Conservation (phyloP, 176 grass and related monocot genomes). For the Eleusine coracana region DNA sequence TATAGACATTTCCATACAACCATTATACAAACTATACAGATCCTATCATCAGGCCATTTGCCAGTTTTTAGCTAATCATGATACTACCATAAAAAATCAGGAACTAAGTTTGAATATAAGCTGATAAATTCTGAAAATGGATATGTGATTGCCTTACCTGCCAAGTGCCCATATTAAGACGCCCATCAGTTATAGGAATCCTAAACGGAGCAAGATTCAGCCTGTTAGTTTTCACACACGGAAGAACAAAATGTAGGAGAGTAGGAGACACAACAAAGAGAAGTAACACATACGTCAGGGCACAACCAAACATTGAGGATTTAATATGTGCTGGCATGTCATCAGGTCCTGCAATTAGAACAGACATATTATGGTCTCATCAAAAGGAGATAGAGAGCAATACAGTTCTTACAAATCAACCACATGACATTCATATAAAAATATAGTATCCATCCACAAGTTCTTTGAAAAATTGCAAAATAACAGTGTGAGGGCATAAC, state of each 20-base stretch:
- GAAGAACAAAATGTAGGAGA: conserved; percentile 4
- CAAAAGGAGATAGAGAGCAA: background rate
- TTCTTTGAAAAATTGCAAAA: conserved; percentile 1
- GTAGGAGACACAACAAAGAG: background rate
- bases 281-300: conserved; percentile 66
- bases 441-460: background rate
- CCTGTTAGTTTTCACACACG: conserved; percentile 14
- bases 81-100: conserved; percentile 2
- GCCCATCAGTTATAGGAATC: conserved; percentile 91
- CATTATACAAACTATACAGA: background rate
- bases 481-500: background rate
- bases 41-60: background rate
- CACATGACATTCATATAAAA: background rate
- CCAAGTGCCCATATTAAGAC: conserved; percentile 96
- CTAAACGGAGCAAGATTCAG: conserved; percentile 42
- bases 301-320: conserved; percentile 98
- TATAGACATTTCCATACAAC: background rate
- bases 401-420: conserved; percentile 18
- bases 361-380: conserved; percentile 24
- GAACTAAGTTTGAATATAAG: conserved; percentile 18
- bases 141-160: conserved; percentile 56
- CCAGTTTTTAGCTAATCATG: background rate
- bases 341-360: conserved; percentile 82
- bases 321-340: conserved; percentile 99
- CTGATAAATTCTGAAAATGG: conserved; percentile 13